Evolutionary conservation across 345 rosid genomes (phyloP), one percentile per base, ranked within the genome.

Genomic region (Leavenworthia alabamica): DNA sequence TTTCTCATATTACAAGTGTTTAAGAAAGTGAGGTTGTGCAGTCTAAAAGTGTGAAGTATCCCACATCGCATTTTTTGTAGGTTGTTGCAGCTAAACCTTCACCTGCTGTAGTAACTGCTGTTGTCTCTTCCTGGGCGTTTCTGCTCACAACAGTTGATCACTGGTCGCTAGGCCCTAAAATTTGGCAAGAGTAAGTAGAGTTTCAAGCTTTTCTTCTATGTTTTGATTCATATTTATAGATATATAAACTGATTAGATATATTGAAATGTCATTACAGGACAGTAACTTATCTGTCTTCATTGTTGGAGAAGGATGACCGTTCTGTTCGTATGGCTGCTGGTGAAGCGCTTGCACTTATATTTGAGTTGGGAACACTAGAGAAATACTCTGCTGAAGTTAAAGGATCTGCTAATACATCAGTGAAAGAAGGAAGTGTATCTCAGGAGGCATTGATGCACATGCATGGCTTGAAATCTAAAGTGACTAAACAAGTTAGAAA

Each of bases 121-220:
- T 79, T 70, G 95, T 88, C 57, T 87, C 96, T 71, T 81, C 96
- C 42, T 93, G 97, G 99, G 78, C 97, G 48, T 90, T 90, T 80
- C 89, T 93, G 66, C 78, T 90, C 52, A 83, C 98, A 58, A 77
- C 90, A 37, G 48, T 83, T 73, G 76, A 80, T 26, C 79, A 67
- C 29, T 73, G 81, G 81, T 69, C 57, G 1, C 79, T 82, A 32
- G 75, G 79, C 66, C 75, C 89, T 49, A 93, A 88, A 81, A 56
- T 77, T 53, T 86, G 92, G 90, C 96, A 68, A 71, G 88, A 86
- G 99, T 93, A 61, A 71, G 70, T 57, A 27, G 40, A 41, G 27
- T 35, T 3, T 29, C 1, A 1, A 6, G 12, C 3, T 32, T 39
- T 24, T 31, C 6, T 64, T 23, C 14, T 45, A 17, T n/a, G 6